phyloP scores from a whole-genome alignment of 192 early-diverging fungal species.

The Backusella macrospora region DNA sequence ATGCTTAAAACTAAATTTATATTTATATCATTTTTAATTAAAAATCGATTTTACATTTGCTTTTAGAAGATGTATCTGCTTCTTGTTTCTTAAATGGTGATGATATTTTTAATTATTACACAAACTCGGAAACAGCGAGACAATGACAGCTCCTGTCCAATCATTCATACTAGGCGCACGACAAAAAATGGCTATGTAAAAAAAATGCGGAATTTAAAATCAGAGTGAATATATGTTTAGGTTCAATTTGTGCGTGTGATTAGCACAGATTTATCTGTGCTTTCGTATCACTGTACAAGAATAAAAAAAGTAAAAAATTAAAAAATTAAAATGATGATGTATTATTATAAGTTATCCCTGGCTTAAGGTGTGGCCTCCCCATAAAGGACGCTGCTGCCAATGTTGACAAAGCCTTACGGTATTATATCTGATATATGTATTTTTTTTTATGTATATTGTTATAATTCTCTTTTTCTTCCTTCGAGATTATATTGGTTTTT shows the following conservation, averaged over 20 bases:
- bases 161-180: not conserved
- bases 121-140: too few relatives aligned
- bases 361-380: slow-evolving; percentile 13
- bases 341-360: slow-evolving; percentile 11
- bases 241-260: not conserved
- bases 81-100: too few relatives aligned
- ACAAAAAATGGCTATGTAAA: not conserved
- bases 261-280: not conserved
- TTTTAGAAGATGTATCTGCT: too few relatives aligned
- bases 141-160: not conserved
- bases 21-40: too few relatives aligned
- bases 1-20: too few relatives aligned
- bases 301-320: not conserved
- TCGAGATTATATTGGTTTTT: too few relatives aligned
- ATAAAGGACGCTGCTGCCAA: slow-evolving; percentile 1
- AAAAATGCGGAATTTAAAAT: not conserved
- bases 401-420: slow-evolving; percentile 7
- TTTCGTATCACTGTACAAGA: not conserved
- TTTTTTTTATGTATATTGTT: not conserved
- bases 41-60: too few relatives aligned
- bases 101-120: too few relatives aligned
- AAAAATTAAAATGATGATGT: slow-evolving; percentile 10
- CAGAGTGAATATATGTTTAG: not conserved
- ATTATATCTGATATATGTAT: slow-evolving; percentile 1
- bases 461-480: not conserved